Base-by-base conservation (phyloP, 2,329 filamentous ascomycete genomes). In the Trichophaea hybrida region DNA sequence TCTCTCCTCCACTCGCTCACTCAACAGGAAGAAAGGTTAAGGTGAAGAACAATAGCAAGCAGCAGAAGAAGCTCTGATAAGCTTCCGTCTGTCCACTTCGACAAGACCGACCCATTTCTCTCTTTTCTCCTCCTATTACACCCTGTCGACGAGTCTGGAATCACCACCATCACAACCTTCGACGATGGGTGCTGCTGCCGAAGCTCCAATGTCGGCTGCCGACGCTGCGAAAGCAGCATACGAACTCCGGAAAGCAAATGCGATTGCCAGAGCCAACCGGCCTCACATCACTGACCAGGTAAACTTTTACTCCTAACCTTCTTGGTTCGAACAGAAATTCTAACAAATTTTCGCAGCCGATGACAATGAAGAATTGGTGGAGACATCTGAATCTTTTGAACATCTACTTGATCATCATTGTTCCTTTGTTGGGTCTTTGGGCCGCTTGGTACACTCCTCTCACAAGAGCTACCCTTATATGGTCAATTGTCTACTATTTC, bases 331-430 rank as follows among this genome's bases (percentile, higher is more conserved):
- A 31, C 13, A 10, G 48, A 34, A 24, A 55, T 38, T 53, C 34
- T 40, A 8, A 55, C 57, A 60, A 48, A 13, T 49, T 31, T 57
- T 34, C 31, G 4, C 80, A 81, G 64, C 85, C 86, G 60, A 84
- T 94, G 68, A 94, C 87, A 61, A 79, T 77, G 73, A 76, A 78
- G 69, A 95, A 94, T 77, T 93, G 87, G 86, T 83, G 89, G 75
- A 85, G 90, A 75, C 89, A 95, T 71, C 80, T 95, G 77, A 89
- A 94, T 79, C 95, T 89, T 88, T 79, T 95, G 67, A 95, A 94
- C 73, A 83, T 87, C 64, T 79, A 78, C 64, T 80, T 95, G 72
- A 91, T 94, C 71, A 73, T 94, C 66, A 77, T 85, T 67, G 79
- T 94, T 50, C 89, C 90, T 46, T 63, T 90, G 52, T 76, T 80